These are phyloP conservation scores for Sporobolomyces pararoseus DNA, from an alignment of 768 basidiomycete genomes.

Conservation along the genomic window DNA sequence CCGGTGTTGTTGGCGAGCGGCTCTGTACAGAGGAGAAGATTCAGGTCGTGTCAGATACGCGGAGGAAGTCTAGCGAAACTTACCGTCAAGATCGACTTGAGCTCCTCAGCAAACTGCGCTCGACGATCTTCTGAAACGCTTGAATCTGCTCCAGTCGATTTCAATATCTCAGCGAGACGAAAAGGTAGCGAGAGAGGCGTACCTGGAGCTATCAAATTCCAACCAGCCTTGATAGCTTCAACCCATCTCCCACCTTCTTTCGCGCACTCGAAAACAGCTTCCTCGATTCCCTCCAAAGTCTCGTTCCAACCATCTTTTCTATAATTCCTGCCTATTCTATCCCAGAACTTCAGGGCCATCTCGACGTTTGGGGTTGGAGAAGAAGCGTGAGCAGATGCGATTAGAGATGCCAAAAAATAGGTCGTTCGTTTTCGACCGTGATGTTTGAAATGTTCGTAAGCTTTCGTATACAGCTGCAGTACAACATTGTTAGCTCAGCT, in stretches of 20 bases:
- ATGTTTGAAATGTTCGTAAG: conserved; percentile 89
- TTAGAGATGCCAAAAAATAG: conserved; percentile 83
- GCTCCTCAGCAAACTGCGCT: conserved; percentile 1
- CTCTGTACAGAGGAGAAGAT: too few species aligned
- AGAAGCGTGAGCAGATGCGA: conserved; percentile 72
- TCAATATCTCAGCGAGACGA: conserved; percentile 9
- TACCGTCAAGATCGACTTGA: conserved; percentile 66
- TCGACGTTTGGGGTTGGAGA: conserved; percentile 72
- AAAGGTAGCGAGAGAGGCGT: conserved; percentile 36
- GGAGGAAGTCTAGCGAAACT: too few species aligned
- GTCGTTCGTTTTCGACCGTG: conserved; percentile 64
- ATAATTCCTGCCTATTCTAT: conserved; percentile 83
- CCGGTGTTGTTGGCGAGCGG: conserved; percentile 62
- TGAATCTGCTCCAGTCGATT: conserved; percentile 10
- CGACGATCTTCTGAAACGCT: conserved; percentile 26
- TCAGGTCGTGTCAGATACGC: too few species aligned
- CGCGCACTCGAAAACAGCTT: conserved; percentile 77
- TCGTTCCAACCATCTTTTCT: conserved; percentile 75
- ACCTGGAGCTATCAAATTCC: conserved; percentile 83
- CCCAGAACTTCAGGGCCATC: conserved; percentile 89
- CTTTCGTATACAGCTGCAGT: conserved; percentile 77
- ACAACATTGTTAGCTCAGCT: neutral
- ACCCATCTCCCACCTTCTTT: conserved; percentile 73
- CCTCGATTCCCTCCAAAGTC: conserved; percentile 69
- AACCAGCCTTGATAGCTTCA: conserved; percentile 65